Evolutionary conservation across 2,329 filamentous ascomycete genomes (phyloP).

Genomic region (Arthroderma uncinatum): DNA sequence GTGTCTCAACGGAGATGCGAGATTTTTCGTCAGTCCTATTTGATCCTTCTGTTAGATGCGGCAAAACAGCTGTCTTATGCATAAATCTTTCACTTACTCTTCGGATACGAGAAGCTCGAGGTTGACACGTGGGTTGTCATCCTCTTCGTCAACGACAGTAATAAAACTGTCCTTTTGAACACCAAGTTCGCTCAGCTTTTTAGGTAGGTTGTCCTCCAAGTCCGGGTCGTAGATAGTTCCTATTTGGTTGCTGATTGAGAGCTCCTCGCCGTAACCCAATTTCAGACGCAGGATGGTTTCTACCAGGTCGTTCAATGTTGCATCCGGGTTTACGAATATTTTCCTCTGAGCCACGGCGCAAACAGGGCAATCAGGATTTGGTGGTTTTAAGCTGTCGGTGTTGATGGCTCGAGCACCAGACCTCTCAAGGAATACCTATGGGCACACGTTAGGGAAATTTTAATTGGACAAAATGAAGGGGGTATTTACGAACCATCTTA

Average conservation of each 20-base stretch:
- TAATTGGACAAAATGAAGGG: not conserved
- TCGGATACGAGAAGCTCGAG: constrained; percentile 51
- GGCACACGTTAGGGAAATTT: not conserved
- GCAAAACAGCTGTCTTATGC: not conserved
- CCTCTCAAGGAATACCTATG: constrained; percentile 65
- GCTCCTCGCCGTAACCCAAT: constrained; percentile 68
- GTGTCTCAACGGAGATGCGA: constrained; percentile 30
- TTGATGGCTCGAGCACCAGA: constrained; percentile 49
- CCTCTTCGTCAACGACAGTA: constrained; percentile 72
- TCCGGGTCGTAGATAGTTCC: constrained; percentile 83
- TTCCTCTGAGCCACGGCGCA: constrained; percentile 64
- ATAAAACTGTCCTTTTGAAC: constrained; percentile 65
- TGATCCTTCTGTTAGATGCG: constrained; percentile 18
- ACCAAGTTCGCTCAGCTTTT: constrained; percentile 67
- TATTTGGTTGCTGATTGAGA: constrained; percentile 62
- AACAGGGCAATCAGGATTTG: constrained; percentile 72
- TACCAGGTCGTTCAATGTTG: constrained; percentile 70
- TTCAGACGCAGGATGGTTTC: constrained; percentile 58
- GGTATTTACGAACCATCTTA: constrained; percentile 56
- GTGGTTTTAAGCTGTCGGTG: constrained; percentile 45
- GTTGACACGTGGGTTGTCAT: constrained; percentile 59
- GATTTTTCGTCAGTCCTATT: constrained; percentile 25
- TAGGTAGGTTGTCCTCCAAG: constrained; percentile 71
- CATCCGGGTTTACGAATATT: constrained; percentile 57
- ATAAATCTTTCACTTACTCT: constrained; percentile 18